A percentile compares a stretch with the other conserved stretches of the same genome.
phyloP scores from a whole-genome alignment of 805 yeast genomes.

The Wickerhamomyces silvicola region DNA sequence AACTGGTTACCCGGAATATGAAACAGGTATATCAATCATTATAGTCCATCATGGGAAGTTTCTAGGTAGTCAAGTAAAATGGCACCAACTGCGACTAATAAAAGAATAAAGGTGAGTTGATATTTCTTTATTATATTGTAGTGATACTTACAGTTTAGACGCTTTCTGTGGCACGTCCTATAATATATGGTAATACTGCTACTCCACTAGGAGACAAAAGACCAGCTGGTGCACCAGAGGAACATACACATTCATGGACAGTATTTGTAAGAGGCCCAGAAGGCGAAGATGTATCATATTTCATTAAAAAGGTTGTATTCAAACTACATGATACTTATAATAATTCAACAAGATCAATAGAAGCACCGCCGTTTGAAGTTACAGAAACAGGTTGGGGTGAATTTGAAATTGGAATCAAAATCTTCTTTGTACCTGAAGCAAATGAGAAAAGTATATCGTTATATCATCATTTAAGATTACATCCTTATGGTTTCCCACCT shows the following conservation, averaged over 20 bases:
- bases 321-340: slow-evolving; percentile 93
- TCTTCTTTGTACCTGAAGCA: slow-evolving; percentile 80
- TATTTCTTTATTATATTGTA: neutral
- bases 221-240: slow-evolving; percentile 63
- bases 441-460: slow-evolving; percentile 81
- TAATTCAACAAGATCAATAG: slow-evolving; percentile 79
- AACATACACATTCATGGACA: slow-evolving; percentile 96
- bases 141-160: slow-evolving; percentile 27
- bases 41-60: too few species aligned
- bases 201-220: slow-evolving; percentile 52
- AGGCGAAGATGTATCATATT: slow-evolving; percentile 72
- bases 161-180: slow-evolving; percentile 69
- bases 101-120: slow-evolving; percentile 1
- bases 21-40: too few species aligned
- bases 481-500: slow-evolving; percentile 58
- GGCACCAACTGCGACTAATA: slow-evolving; percentile 1
- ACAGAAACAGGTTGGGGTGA: slow-evolving; percentile 99
- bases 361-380: slow-evolving; percentile 87
- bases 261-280: slow-evolving; percentile 79
- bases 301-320: slow-evolving; percentile 86
- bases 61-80: neutral
- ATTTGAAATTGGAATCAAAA: slow-evolving; percentile 83
- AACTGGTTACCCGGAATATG: too few species aligned
- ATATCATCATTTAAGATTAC: slow-evolving; percentile 85
- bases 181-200: slow-evolving; percentile 77